Percentiles rank a stretch among this genome's conserved stretches.
phyloP scores from a whole-genome alignment of 2,329 filamentous ascomycete species.

The Apiospora arundinis region DNA sequence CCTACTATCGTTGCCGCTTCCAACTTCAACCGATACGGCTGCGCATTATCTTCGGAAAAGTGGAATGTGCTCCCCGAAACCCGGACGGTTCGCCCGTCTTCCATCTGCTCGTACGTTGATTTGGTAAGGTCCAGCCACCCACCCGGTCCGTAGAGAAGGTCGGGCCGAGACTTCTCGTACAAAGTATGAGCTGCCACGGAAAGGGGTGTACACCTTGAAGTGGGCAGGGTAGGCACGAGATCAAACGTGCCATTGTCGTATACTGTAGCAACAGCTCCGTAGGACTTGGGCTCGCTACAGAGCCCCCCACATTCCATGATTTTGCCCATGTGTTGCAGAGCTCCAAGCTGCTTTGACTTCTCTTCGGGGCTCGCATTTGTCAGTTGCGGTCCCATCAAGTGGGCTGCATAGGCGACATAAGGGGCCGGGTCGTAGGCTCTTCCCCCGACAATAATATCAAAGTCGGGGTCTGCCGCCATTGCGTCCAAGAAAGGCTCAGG shows the following conservation, averaged over 20 bases:
- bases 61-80: slow-evolving; percentile 48
- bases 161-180: slow-evolving; percentile 61
- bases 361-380: slow-evolving; percentile 25
- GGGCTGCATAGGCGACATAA: slow-evolving; percentile 46
- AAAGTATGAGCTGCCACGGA: slow-evolving; percentile 60
- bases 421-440: slow-evolving; percentile 49
- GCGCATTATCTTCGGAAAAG: slow-evolving; percentile 32
- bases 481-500: slow-evolving; percentile 48
- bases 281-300: slow-evolving; percentile 55
- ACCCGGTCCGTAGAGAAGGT: slow-evolving; percentile 56
- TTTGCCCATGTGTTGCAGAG: slow-evolving; percentile 60
- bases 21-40: slow-evolving; percentile 54
- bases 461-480: slow-evolving; percentile 36
- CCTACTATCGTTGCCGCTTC: slow-evolving; percentile 52
- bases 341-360: slow-evolving; percentile 37
- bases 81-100: slow-evolving; percentile 46
- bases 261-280: slow-evolving; percentile 48
- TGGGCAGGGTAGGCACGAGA: slow-evolving; percentile 47
- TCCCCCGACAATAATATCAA: slow-evolving; percentile 55
- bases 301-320: slow-evolving; percentile 59
- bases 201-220: slow-evolving; percentile 50
- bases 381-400: slow-evolving; percentile 29
- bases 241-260: slow-evolving; percentile 53
- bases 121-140: slow-evolving; percentile 50
- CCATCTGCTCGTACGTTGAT: slow-evolving; percentile 50